Evolutionary conservation across 169 alveolate genomes (phyloP).

Genomic region (Plasmodium ovale): DNA sequence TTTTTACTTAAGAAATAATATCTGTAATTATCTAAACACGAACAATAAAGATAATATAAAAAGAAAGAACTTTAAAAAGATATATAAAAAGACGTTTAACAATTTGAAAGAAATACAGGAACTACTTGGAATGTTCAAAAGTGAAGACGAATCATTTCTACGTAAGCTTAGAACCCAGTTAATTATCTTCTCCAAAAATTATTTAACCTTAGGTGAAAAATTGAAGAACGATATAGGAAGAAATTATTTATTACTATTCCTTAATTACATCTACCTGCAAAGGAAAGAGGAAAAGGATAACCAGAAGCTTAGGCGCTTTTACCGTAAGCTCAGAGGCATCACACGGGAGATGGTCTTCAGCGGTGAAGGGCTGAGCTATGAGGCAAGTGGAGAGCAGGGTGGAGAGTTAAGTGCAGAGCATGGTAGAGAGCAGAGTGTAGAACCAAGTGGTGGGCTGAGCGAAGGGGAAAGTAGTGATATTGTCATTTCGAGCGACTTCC

Average conservation of each 20-base stretch:
- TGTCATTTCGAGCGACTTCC: neutral
- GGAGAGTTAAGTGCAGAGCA: neutral
- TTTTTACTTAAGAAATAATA: conserved; percentile 19
- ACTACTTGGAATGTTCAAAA: neutral
- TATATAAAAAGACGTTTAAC: neutral
- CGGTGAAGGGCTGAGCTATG: neutral
- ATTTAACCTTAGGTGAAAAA: neutral
- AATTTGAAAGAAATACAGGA: neutral
- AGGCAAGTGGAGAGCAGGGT: too few species aligned
- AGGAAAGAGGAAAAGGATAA: conserved; percentile 1
- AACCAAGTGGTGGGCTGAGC: neutral
- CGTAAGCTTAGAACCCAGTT: conserved; percentile 15
- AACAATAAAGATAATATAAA: neutral
- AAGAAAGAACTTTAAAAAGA: conserved; percentile 13
- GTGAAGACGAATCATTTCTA: neutral
- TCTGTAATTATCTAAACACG: neutral
- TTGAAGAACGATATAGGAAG: conserved; percentile 9
- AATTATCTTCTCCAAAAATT: conserved; percentile 13
- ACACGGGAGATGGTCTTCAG: neutral
- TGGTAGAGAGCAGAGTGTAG: neutral
- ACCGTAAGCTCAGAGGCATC: too few species aligned
- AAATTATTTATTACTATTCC: conserved; percentile 18
- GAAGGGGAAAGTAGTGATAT: conserved; percentile 2
- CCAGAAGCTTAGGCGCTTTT: too few species aligned
- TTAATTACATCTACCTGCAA: conserved; percentile 7